Conservation (phyloP, 805 yeast species). For the Myxozyma neotropica region DNA sequence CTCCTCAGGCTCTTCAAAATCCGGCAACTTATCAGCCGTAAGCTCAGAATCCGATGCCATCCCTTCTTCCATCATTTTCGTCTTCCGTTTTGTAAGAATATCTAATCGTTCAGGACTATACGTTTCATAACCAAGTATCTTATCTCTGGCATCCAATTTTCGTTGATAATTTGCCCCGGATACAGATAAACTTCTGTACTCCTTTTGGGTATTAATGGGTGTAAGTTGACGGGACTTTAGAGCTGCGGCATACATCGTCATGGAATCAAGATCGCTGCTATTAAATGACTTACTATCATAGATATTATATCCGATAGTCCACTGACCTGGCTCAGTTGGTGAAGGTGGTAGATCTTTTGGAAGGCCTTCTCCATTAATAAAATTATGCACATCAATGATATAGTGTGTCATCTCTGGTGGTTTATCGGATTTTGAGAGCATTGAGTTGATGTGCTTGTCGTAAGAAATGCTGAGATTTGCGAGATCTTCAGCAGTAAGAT, state of each 20-base stretch:
- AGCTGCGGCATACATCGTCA: neutral
- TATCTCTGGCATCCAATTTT: slow-evolving; percentile 32
- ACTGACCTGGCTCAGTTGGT: slow-evolving; percentile 7
- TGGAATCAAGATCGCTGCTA: neutral
- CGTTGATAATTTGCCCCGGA: slow-evolving; percentile 39
- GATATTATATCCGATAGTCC: slow-evolving; percentile 17
- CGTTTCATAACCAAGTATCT: slow-evolving; percentile 2
- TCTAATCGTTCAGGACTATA: slow-evolving; percentile 15
- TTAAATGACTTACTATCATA: neutral
- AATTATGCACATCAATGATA: slow-evolving; percentile 23
- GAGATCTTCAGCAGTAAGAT: neutral
- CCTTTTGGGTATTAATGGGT: slow-evolving; percentile 22
- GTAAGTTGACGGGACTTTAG: neutral
- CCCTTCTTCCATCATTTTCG: neutral
- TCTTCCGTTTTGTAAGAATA: neutral
- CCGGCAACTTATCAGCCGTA: neutral
- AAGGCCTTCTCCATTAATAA: slow-evolving; percentile 5
- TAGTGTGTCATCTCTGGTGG: slow-evolving; percentile 31
- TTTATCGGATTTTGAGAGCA: neutral
- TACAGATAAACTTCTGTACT: slow-evolving; percentile 40
- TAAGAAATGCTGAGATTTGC: neutral
- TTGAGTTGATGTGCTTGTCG: neutral
- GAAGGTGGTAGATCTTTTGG: slow-evolving; percentile 7
- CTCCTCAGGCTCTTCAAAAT: neutral
- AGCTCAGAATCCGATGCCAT: neutral